These are phyloP conservation scores for Blastobotrys capitulatus DNA, from an alignment of 1,139 yeast genomes.

Conservation along the genomic window DNA sequence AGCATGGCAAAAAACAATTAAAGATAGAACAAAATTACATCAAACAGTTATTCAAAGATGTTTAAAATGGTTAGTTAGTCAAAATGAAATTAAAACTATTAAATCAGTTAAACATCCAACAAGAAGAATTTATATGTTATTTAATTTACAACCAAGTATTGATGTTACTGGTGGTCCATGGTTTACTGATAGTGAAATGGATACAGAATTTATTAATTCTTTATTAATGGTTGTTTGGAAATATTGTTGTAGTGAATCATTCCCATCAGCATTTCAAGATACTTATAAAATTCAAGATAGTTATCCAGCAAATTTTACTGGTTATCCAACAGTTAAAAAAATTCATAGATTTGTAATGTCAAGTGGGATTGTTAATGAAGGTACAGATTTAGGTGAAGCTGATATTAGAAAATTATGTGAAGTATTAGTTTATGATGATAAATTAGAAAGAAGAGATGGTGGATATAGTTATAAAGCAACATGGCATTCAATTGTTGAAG, in stretches of 20 bases:
- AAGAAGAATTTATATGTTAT: constrained; percentile 91
- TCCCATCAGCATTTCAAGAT: constrained; percentile 50
- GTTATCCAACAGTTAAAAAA: constrained; percentile 63
- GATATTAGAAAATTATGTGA: constrained; percentile 84
- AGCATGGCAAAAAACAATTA: constrained; percentile 86
- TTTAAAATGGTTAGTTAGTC: constrained; percentile 74
- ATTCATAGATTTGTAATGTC: constrained; percentile 71
- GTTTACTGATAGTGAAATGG: constrained; percentile 95
- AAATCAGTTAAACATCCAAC: constrained; percentile 96
- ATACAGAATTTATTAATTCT: constrained; percentile 86
- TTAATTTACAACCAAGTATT: constrained; percentile 85
- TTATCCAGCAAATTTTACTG: constrained; percentile 52
- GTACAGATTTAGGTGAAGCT: constrained; percentile 66
- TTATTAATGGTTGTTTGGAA: constrained; percentile 83
- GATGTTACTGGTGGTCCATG: constrained; percentile 99
- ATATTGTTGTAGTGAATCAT: constrained; percentile 68
- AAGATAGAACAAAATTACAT: constrained; percentile 85
- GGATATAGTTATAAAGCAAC: constrained; percentile 43
- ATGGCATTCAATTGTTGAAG: constrained; percentile 47
- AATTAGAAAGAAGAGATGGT: constrained; percentile 57
- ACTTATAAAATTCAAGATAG: constrained; percentile 29
- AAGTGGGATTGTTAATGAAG: constrained; percentile 59
- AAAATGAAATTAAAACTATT: constrained; percentile 81
- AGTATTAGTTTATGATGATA: constrained; percentile 82
- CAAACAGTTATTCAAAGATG: constrained; percentile 88